Evolutionary conservation across 2,329 filamentous ascomycete genomes (phyloP).

Genomic region (Rhexocercosporidium sp.): DNA sequence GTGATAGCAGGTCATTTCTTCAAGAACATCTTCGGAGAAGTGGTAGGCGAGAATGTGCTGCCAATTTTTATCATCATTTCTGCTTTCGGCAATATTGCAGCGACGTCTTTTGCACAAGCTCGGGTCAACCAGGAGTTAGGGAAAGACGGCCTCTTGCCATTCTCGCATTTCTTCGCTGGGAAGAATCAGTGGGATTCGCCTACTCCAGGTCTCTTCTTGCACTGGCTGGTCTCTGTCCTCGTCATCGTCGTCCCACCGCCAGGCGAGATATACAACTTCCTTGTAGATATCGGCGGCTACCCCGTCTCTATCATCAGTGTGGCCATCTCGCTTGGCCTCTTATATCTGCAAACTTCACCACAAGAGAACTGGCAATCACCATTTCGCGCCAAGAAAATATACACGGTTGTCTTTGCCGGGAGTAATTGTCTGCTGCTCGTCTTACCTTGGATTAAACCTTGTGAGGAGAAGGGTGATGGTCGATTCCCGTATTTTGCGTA

Average conservation of each 20-base stretch:
- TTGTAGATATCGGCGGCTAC: conserved; percentile 47
- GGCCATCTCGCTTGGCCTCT: conserved; percentile 43
- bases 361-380: conserved; percentile 42
- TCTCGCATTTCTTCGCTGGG: conserved; percentile 43
- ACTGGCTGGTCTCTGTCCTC: conserved; percentile 65
- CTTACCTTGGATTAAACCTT: conserved; percentile 46
- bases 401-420: conserved; percentile 41
- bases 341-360: conserved; percentile 42
- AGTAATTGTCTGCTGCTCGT: conserved; percentile 44
- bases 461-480: conserved; percentile 31
- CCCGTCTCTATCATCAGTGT: conserved; percentile 46
- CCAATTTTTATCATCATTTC: conserved; percentile 52
- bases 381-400: conserved; percentile 40
- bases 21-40: conserved; percentile 56
- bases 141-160: conserved; percentile 53
- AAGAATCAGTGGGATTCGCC: conserved; percentile 31
- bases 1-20: conserved; percentile 59
- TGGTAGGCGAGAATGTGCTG: conserved; percentile 49
- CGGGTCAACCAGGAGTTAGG: conserved; percentile 54
- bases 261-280: conserved; percentile 47
- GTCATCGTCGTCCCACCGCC: conserved; percentile 58
- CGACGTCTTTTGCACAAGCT: conserved; percentile 54
- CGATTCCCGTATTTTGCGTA: conserved; percentile 46
- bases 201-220: conserved; percentile 53
- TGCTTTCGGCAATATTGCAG: conserved; percentile 54